Conservation (phyloP, 371 early-diverging fungal species). For the Entomophthora muscae region DNA sequence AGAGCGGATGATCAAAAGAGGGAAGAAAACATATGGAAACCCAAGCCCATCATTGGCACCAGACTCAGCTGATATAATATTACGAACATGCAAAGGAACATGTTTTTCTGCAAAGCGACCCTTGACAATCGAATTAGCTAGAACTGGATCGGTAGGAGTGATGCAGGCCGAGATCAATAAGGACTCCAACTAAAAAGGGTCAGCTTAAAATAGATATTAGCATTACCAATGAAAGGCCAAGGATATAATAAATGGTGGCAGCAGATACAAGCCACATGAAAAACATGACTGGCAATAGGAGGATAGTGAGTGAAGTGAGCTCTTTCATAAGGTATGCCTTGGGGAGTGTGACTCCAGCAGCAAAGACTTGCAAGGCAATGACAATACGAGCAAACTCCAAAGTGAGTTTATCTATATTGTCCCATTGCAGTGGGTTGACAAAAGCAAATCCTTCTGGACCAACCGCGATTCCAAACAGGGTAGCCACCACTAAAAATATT, state of each 20-base stretch:
- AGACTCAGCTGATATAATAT: conserved; percentile 69
- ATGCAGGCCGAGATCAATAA: conserved; percentile 74
- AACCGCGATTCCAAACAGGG: conserved; percentile 69
- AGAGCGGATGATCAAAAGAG: conserved; percentile 39
- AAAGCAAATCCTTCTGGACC: conserved; percentile 51
- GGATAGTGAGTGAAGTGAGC: conserved; percentile 42
- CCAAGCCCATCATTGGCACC: conserved; percentile 74
- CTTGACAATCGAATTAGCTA: conserved; percentile 83
- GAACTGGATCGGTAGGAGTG: conserved; percentile 92
- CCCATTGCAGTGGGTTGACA: conserved; percentile 34
- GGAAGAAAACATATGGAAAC: conserved; percentile 67
- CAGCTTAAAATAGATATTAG: neutral
- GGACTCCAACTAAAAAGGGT: conserved; percentile 30
- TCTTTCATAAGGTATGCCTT: conserved; percentile 43
- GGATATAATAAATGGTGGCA: conserved; percentile 36
- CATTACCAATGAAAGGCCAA: conserved; percentile 17
- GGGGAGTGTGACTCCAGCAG: conserved; percentile 65
- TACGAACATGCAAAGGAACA: conserved; percentile 67
- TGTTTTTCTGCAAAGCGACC: too few species aligned
- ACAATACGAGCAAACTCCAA: conserved; percentile 55
- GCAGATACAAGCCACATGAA: conserved; percentile 76
- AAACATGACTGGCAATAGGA: conserved; percentile 72
- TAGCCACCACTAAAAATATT: conserved; percentile 50
- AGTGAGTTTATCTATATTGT: conserved; percentile 25
- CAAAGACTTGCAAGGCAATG: conserved; percentile 55